Conservation (phyloP, 2,329 filamentous ascomycete genomes). For the Clarireedia homoeocarpa region DNA sequence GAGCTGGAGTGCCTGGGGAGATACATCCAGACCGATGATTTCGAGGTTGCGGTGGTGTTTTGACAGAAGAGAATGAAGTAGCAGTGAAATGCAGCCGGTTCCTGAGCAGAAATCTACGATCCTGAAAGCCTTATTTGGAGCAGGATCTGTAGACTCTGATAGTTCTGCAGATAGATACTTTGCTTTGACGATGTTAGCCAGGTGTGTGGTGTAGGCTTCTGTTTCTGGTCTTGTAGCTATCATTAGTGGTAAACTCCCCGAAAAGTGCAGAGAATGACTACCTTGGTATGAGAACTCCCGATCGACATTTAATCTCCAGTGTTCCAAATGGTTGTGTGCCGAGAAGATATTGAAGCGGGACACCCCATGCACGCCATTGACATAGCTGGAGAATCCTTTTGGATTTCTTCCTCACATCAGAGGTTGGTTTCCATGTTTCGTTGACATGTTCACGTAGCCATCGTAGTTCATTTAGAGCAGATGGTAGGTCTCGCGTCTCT, state of each 20-base stretch:
- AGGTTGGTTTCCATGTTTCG: background rate
- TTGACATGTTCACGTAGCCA: conserved; percentile 61
- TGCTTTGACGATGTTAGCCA: conserved; percentile 32
- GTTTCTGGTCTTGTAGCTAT: conserved; percentile 50
- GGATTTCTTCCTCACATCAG: conserved; percentile 11
- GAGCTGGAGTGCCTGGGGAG: conserved; percentile 54
- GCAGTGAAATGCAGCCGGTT: conserved; percentile 80
- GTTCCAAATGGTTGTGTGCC: conserved; percentile 83
- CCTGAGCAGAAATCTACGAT: conserved; percentile 86
- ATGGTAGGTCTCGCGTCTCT: conserved; percentile 53
- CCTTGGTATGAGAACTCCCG: conserved; percentile 80
- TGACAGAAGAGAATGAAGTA: conserved; percentile 57
- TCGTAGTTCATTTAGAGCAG: conserved; percentile 60
- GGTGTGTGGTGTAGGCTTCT: conserved; percentile 55
- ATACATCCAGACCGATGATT: conserved; percentile 73
- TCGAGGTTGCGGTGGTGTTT: conserved; percentile 34
- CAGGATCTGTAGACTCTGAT: too few relatives aligned
- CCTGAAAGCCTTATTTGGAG: conserved; percentile 34
- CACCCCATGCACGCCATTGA: conserved; percentile 46
- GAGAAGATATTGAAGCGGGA: conserved; percentile 83
- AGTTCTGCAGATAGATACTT: background rate
- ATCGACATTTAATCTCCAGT: conserved; percentile 67
- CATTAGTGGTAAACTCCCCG: background rate
- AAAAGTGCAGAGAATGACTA: conserved; percentile 26
- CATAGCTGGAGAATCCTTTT: conserved; percentile 36